Evolutionary conservation across 192 early-diverging fungal genomes (phyloP).

Genomic region (Coemansia sp.): DNA sequence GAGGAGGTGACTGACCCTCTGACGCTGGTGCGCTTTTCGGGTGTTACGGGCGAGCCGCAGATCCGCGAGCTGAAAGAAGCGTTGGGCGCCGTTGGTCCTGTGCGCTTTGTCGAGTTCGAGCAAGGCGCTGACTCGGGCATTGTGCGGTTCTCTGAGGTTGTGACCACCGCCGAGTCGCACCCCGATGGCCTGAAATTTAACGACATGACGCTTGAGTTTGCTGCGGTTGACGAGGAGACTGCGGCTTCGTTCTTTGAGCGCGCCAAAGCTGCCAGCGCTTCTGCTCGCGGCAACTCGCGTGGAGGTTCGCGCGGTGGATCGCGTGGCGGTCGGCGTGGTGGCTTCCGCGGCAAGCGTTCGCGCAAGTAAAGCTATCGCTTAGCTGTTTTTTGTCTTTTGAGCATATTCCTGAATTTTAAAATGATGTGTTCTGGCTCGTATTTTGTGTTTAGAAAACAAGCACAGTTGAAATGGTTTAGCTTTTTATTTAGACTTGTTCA

Average conservation of each 20-base stretch:
- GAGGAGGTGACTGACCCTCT: constrained; percentile 12
- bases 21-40: constrained; percentile 32
- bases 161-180: constrained; percentile 24
- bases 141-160: constrained; percentile 35
- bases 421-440: too few species aligned
- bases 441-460: too few species aligned
- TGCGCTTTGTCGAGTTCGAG: constrained; percentile 37
- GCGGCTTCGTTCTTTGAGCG: neutral
- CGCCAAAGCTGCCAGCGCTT: neutral
- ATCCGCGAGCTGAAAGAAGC: constrained; percentile 32
- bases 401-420: neutral
- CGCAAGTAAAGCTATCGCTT: neutral
- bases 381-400: neutral
- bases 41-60: constrained; percentile 23
- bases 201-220: neutral
- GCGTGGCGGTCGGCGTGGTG: neutral
- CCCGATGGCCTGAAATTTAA: constrained; percentile 30
- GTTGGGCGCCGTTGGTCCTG: constrained; percentile 14
- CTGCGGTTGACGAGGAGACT: neutral
- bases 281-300: constrained; percentile 1
- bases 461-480: too few species aligned
- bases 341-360: constrained; percentile 2
- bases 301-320: neutral
- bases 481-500: too few species aligned
- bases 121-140: constrained; percentile 30